Base-by-base conservation (phyloP, 2,329 filamentous ascomycete genomes). In the Dothistroma septosporum region DNA sequence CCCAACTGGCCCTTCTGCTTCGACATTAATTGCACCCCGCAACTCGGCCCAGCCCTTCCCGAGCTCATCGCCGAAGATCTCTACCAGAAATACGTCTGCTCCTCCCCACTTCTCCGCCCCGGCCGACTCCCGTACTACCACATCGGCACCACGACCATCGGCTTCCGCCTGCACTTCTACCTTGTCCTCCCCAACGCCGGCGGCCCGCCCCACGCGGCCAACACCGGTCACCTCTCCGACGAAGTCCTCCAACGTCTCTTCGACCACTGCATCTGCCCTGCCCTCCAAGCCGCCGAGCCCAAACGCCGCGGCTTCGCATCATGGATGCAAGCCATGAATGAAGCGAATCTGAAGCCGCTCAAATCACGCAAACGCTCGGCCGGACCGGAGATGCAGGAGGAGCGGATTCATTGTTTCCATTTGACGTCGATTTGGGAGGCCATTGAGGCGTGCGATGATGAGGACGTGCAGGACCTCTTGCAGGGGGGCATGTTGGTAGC, bases 261-360 rank as follows among this genome's bases (percentile, higher is more conserved):
- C 58, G 65, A 67, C 47, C 44, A 53, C 48, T 61, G 56, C 35
- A 57, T 67, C 37, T 47, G 58, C 3, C 63, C 65, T 2, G 63
- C 65, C 28, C 60, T 67, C n/a, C 46, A 62, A 31, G 47, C 60
- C 22, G 61, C 63, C 16, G 63, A 64, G 22, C 61, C 65, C 9
- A 55, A 58, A 9, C 63, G 63, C 12, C 55, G 57, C 16, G 58
- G 58, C 12, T 65, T 62, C 61, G 28, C 53, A 5, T 57, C 60
- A 8, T 67, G 65, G 65, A 55, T 64, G 28, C 63, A 67, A 28
- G 65, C 65, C 22, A 65, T 66, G 57, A 67, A 65, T 37, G 63
- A 67, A 28, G 61, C 61, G 5, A 64, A 67, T 24, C 53, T 67
- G 28, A 64, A 63, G 44, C 63, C 65, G 3, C 62, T 67, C 41